Conservation (phyloP, 768 basidiomycete species). For the Kwoniella europaea region DNA sequence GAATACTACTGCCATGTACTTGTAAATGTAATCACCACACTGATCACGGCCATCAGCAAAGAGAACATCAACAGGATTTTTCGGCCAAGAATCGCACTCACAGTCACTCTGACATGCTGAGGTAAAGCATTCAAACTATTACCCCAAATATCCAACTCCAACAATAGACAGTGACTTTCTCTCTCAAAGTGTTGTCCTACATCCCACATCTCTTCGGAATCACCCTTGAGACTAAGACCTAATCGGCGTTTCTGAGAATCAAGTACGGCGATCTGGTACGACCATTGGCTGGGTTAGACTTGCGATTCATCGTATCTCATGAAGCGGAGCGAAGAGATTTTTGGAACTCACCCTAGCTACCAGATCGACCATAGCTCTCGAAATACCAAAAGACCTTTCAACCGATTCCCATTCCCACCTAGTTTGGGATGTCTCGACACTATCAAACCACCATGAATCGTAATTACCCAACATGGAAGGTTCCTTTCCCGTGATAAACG, state of each 20-base stretch:
- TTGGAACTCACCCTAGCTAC: constrained; percentile 33
- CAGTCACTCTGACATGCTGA: constrained; percentile 38
- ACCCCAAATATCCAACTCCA: constrained; percentile 50
- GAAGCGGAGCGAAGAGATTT: no score
- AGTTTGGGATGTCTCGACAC: constrained; percentile 42
- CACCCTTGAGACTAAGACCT: constrained; percentile 26
- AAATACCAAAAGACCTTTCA: constrained; percentile 38
- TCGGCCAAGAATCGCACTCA: constrained; percentile 7
- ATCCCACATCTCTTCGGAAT: constrained; percentile 34
- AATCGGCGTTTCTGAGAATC: constrained; percentile 41
- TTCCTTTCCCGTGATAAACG: constrained; percentile 48
- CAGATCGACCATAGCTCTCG: constrained; percentile 40
- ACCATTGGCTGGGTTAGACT: not conserved
- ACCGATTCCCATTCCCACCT: constrained; percentile 48
- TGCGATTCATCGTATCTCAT: no score
- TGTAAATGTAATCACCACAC: constrained; percentile 46
- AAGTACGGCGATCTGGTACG: constrained; percentile 32
- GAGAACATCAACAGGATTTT: not conserved
- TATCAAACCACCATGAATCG: constrained; percentile 49
- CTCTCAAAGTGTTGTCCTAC: constrained; percentile 33
- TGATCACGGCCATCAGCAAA: constrained; percentile 2
- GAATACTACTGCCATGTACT: constrained; percentile 39
- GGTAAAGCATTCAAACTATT: constrained; percentile 34
- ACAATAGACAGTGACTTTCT: constrained; percentile 36
- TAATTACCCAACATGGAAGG: constrained; percentile 45